Evolutionary conservation across 805 yeast genomes (phyloP).

Genomic region (Teunomyces aglyptinius): DNA sequence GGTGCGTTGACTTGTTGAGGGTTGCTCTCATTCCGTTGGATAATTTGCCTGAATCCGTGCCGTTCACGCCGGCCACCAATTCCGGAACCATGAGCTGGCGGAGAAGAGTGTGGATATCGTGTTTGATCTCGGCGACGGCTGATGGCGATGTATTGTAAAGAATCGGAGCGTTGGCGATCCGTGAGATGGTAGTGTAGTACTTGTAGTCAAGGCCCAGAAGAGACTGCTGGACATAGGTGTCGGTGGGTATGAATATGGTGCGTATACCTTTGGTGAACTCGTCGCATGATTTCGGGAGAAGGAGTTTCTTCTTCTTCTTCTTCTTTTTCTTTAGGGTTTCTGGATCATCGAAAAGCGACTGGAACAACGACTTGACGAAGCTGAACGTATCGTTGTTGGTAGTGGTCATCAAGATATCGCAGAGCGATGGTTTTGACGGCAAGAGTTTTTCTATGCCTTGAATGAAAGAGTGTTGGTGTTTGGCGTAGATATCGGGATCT

Average conservation of each 20-base stretch:
- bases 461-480: slow-evolving; percentile 61
- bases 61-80: slow-evolving; percentile 29
- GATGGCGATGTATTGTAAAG: slow-evolving; percentile 25
- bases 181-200: slow-evolving; percentile 22
- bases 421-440: slow-evolving; percentile 31
- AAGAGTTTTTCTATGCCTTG: slow-evolving; percentile 58
- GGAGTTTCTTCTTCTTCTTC: not conserved
- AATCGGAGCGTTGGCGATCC: slow-evolving; percentile 7
- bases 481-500: slow-evolving; percentile 57
- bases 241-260: slow-evolving; percentile 37
- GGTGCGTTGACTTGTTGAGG: not conserved
- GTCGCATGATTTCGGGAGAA: slow-evolving; percentile 24
- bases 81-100: slow-evolving; percentile 25
- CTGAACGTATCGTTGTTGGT: slow-evolving; percentile 24
- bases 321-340: slow-evolving; percentile 1
- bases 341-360: slow-evolving; percentile 19
- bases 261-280: slow-evolving; percentile 22
- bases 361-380: slow-evolving; percentile 27
- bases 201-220: slow-evolving; percentile 23
- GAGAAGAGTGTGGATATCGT: slow-evolving; percentile 27
- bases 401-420: slow-evolving; percentile 34
- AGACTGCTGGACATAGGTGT: slow-evolving; percentile 22
- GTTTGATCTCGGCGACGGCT: slow-evolving; percentile 29
- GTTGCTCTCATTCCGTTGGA: not conserved
- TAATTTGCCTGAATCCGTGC: slow-evolving; percentile 14